These are phyloP conservation scores for Rhizoclosmatium globosum DNA, from an alignment of 192 early-diverging fungal genomes.

Conservation along the genomic window DNA sequence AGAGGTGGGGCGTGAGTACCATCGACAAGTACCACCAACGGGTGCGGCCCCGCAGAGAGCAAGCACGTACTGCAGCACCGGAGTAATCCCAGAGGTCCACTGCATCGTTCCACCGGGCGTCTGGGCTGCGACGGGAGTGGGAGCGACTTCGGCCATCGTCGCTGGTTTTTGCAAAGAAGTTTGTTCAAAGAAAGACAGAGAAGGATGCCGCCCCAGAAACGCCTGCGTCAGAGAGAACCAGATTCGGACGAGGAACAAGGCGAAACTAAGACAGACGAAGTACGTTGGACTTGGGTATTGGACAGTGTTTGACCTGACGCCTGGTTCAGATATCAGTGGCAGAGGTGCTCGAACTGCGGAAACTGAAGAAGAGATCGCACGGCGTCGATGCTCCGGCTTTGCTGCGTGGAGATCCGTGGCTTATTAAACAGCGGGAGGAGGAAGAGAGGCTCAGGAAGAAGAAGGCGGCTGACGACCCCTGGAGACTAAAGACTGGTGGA, in stretches of 20 bases:
- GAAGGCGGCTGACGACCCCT: conserved; percentile 57
- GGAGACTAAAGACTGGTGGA: conserved; percentile 66
- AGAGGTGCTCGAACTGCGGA: conserved; percentile 33
- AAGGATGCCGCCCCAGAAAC: background rate
- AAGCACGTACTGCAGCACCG: conserved; percentile 29
- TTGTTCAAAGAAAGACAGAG: conserved; percentile 10
- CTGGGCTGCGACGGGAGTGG: conserved; percentile 23
- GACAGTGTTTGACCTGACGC: background rate
- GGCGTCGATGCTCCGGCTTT: conserved; percentile 28
- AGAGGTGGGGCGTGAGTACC: background rate
- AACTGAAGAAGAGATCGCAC: background rate
- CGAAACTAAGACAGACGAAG: background rate
- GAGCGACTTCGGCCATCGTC: background rate
- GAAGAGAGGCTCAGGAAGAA: conserved; percentile 43
- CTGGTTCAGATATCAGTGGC: background rate
- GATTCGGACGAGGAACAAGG: background rate
- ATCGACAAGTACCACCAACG: no score
- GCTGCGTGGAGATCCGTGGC: conserved; percentile 7
- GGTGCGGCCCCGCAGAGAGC: no score
- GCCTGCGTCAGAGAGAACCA: background rate
- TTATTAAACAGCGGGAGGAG: background rate
- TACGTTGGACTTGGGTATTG: no score
- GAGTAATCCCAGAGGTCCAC: conserved; percentile 32
- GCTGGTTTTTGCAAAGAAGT: background rate
- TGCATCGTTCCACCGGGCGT: conserved; percentile 21